Percentiles rank a stretch among this genome's conserved stretches.
phyloP scores from a whole-genome alignment of 2,329 filamentous ascomycete genomes.

The Colletotrichum viniferum region DNA sequence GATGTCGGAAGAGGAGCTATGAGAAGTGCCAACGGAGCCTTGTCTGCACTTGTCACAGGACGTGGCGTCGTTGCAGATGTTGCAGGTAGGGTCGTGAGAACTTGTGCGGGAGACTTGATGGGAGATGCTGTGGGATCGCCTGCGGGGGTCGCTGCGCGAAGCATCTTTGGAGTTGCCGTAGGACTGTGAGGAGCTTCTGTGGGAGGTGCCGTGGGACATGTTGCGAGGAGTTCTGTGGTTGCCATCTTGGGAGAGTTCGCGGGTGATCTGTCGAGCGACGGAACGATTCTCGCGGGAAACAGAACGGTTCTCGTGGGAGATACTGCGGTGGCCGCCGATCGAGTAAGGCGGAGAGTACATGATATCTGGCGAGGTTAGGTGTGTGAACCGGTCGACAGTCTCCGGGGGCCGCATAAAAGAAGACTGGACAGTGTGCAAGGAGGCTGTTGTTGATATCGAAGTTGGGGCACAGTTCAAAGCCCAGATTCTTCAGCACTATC shows the following conservation, averaged over 20 bases:
- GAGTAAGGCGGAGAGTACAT: background rate
- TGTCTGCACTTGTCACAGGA: background rate
- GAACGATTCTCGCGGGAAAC: background rate
- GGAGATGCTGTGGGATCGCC: background rate
- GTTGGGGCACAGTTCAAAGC: background rate
- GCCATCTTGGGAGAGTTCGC: background rate
- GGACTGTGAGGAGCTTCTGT: background rate
- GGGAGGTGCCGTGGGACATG: background rate
- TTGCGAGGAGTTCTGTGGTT: background rate
- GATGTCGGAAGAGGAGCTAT: background rate
- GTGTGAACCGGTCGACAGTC: background rate
- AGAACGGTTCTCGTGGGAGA: background rate
- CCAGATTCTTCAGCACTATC: background rate
- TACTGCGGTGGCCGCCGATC: background rate
- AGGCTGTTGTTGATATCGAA: background rate
- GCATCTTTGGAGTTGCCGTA: background rate
- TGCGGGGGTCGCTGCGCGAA: background rate
- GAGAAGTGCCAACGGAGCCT: background rate
- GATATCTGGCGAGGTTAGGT: background rate
- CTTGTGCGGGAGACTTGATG: background rate
- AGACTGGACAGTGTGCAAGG: background rate
- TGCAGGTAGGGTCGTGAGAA: background rate
- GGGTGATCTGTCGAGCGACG: background rate
- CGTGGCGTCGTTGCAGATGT: background rate
- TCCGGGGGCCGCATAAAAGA: background rate